phyloP scores from a whole-genome alignment of 768 basidiomycete genomes.

The Sistotremastrum niveocremeum region DNA sequence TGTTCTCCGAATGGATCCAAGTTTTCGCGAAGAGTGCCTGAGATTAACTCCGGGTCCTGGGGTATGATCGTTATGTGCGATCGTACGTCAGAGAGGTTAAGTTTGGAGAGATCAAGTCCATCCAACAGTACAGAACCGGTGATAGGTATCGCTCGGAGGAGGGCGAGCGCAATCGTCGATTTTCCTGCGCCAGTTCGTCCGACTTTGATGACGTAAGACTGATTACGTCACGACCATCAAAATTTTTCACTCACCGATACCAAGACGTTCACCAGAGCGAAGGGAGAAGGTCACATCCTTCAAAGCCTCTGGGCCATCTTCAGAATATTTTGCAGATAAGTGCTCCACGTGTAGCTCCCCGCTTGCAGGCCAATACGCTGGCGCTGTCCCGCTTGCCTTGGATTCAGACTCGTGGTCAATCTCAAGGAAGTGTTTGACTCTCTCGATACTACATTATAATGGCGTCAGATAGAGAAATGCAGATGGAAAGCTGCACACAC shows the following conservation, averaged over 20 bases:
- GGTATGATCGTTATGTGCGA: constrained; percentile 33
- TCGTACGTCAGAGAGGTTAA: constrained; percentile 34
- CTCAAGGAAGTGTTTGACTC: constrained; percentile 24
- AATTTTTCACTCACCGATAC: constrained; percentile 22
- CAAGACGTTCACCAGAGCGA: constrained; percentile 18
- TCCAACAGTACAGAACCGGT: constrained; percentile 19
- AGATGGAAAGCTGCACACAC: constrained; percentile 5
- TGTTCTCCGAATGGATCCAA: constrained; percentile 37
- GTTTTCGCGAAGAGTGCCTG: constrained; percentile 32
- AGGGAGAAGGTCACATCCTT: constrained; percentile 7
- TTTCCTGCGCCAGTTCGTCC: constrained; percentile 29
- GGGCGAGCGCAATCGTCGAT: constrained; percentile 14
- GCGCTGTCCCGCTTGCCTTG: constrained; percentile 17
- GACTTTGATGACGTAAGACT: constrained; percentile 16
- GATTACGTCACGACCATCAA: background rate
- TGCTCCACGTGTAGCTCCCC: constrained; percentile 24
- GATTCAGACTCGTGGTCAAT: constrained; percentile 24
- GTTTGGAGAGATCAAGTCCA: constrained; percentile 18
- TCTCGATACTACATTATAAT: constrained; percentile 11
- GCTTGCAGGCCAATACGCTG: constrained; percentile 28
- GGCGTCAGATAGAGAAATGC: background rate
- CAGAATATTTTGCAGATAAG: constrained; percentile 18
- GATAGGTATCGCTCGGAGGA: constrained; percentile 20
- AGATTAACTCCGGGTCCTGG: constrained; percentile 26
- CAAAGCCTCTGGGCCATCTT: background rate